Base-by-base conservation (phyloP, 164 flowering plant species). In the Saururus chinensis region DNA sequence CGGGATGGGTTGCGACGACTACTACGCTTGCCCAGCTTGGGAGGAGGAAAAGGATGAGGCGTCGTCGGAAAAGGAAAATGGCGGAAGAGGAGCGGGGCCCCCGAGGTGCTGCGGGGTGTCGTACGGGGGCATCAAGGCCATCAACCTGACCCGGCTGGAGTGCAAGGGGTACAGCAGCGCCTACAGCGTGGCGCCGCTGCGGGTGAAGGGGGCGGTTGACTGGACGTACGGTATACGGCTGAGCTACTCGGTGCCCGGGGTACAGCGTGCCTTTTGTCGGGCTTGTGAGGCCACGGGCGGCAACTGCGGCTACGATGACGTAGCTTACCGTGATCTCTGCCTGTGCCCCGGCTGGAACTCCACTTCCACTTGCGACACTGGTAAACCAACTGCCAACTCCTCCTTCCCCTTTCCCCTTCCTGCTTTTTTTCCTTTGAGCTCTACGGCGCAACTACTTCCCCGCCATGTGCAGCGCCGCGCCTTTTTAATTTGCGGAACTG, bases 161-260 rank as follows among this genome's bases (percentile, higher is more conserved):
- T 93, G 99, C 48, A 84, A 83, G 63, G 97, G 89, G 37, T 93
- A 93, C 23, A 82, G 88, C 41, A 93, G 99, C 54, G 96, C 92
- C 0, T 93, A 90, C 57, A 86, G 71, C 65, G 63, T 90, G 14
- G 99, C 99, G 4, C 97, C 99, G 1, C 37, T 93, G 71, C 71
- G 75, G 51, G 49, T 75, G 10, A 68, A 64, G 21, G 88, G 89
- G 59, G 79, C 98, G 0, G 57, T 57, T 11, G 82, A 64, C 9
- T 93, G 97, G 99, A 63, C 87, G 6, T 88, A 88, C 60, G 99
- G 99, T 60, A 93, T 90, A 17, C 81, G 96, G 1, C 88, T 90
- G 54, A 76, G 66, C 65, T 93, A 86, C 64, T 74, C 84, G 2
- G 80, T 87, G 41, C 79, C 82, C n/a, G 86, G 79, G n/a, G 73